Evolutionary conservation across 257 asterid species (phyloP), one percentile per base, ranked within the genome.

Genomic region (Nyctanthes arbortristis): DNA sequence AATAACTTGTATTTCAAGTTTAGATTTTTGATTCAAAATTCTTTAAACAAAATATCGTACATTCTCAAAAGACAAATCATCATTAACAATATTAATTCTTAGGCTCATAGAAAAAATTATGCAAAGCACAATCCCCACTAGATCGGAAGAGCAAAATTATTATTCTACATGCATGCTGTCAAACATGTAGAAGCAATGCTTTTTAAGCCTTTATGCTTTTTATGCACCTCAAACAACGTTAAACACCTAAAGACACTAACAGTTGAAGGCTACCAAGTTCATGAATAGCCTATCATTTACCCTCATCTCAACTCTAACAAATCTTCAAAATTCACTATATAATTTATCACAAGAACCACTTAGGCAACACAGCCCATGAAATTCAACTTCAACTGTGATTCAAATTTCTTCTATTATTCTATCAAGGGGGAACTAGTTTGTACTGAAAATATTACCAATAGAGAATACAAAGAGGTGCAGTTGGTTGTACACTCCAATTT

Each of bases 271-370:
- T 69, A 59, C 13, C 9, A 54, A 34, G 3, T 35, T 49, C 10
- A 58, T 73, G 43, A 32, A 32, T 37, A 43, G 33, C 14, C 61
- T 27, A 31, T 65, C 5, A 37, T n/a, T 64, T 34, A 64, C 63
- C 39, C 65, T 16, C n/a, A 3, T 5, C 10, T n/a, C n/a, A n/a
- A n/a, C n/a, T 36, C 52, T 9, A 22, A 72, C 12, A 10, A n/a
- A n/a, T n/a, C n/a, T n/a, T n/a, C n/a, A 33, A 29, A 52, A 22
- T 56, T 43, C 25, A 57, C 37, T 33, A 62, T 61, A 27, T 31
- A 69, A 62, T 55, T 71, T 73, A 56, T 24, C 27, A 65, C n/a
- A 43, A 43, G 24, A 18, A 68, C 34, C 33, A 33, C 49, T 32
- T 55, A n/a, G 25, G n/a, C 24, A 37, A 64, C 29, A 65, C 24